Conservation (phyloP, 1,139 yeast species). For the Pneumocystis carinii region DNA sequence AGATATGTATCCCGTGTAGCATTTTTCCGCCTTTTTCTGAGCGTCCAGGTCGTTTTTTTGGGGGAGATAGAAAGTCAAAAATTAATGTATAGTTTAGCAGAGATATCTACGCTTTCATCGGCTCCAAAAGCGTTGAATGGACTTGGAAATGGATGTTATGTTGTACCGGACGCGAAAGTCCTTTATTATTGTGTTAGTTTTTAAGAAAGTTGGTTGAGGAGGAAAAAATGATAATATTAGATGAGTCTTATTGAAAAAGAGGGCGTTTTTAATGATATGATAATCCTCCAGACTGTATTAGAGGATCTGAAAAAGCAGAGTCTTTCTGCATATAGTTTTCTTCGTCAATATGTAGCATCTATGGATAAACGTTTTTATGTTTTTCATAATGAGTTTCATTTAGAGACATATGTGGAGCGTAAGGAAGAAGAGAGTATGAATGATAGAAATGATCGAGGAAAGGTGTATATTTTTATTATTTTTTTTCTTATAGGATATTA, state of each 20-base stretch:
- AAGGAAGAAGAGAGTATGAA: conserved; percentile 57
- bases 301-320: conserved; percentile 87
- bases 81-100: conserved; percentile 18
- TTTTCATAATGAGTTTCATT: conserved; percentile 82
- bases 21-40: conserved; percentile 26
- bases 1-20: conserved; percentile 47
- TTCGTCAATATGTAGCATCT: conserved; percentile 54
- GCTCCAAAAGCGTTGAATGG: conserved; percentile 30
- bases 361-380: conserved; percentile 78
- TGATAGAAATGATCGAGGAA: conserved; percentile 67
- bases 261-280: conserved; percentile 70
- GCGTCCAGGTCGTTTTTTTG: not conserved
- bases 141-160: conserved; percentile 48
- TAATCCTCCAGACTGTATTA: conserved; percentile 82
- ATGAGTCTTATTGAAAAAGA: conserved; percentile 76
- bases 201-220: no score
- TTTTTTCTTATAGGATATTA: not conserved
- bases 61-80: conserved; percentile 15
- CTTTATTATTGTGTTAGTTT: conserved; percentile 47
- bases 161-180: conserved; percentile 77
- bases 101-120: conserved; percentile 37
- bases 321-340: conserved; percentile 72
- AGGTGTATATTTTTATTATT: not conserved
- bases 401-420: conserved; percentile 54
- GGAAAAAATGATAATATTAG: not conserved